Evolutionary conservation across 306 rosid species (phyloP).

Genomic region (Pyrus pyrifolia): DNA sequence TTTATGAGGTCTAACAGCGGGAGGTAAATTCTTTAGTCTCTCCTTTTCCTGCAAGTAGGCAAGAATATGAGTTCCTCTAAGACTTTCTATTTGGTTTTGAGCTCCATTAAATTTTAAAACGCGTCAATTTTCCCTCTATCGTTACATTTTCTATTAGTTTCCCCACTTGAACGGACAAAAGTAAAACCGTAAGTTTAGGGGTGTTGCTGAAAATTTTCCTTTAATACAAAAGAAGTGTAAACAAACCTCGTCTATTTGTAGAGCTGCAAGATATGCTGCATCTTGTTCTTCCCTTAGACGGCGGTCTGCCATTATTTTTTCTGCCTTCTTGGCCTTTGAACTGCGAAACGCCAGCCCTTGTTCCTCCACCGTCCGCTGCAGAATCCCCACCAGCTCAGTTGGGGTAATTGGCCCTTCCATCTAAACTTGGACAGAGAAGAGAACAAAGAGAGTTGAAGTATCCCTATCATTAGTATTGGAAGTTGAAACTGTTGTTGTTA

Average conservation of each 20-base stretch:
- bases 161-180: not conserved
- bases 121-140: not conserved
- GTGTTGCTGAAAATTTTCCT: not conserved
- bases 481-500: not conserved
- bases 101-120: not conserved
- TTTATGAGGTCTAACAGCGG: conserved; percentile 30
- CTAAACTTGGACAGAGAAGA: conserved; percentile 24
- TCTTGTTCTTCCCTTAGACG: conserved; percentile 76
- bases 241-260: conserved; percentile 53
- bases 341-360: conserved; percentile 68
- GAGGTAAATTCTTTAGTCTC: conserved; percentile 21
- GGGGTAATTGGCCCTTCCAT: conserved; percentile 76
- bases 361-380: conserved; percentile 79
- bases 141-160: not conserved
- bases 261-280: conserved; percentile 64
- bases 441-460: not conserved
- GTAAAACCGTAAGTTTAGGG: not conserved
- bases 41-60: conserved; percentile 43
- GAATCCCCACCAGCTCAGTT: conserved; percentile 71
- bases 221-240: not conserved
- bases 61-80: not conserved
- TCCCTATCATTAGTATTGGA: not conserved
- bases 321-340: conserved; percentile 39
- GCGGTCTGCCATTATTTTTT: conserved; percentile 55
- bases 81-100: not conserved